phyloP scores from a whole-genome alignment of 1,284 basidiomycete species.

The Wolfiporia cocos region DNA sequence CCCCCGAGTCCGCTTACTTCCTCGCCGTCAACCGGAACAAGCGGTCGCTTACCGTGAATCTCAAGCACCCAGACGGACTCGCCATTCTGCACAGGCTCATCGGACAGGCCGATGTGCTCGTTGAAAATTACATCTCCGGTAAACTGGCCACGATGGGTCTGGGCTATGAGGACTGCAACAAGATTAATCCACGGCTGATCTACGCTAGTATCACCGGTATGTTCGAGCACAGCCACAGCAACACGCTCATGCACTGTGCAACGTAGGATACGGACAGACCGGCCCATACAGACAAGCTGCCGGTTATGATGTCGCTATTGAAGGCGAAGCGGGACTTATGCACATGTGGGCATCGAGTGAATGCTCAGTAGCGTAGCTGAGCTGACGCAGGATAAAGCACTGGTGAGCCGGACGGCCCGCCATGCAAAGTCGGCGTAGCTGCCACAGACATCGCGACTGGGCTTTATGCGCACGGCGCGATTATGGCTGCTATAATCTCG shows the following conservation, averaged over 20 bases:
- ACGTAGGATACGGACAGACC: slow-evolving; percentile 84
- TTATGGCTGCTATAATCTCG: slow-evolving; percentile 86
- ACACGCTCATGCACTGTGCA: background rate
- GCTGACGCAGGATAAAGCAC: slow-evolving; percentile 44
- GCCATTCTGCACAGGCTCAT: slow-evolving; percentile 75
- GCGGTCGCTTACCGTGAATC: slow-evolving; percentile 82
- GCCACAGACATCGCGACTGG: slow-evolving; percentile 90
- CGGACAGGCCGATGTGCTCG: slow-evolving; percentile 75
- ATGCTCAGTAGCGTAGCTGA: slow-evolving; percentile 1
- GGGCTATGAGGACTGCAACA: slow-evolving; percentile 78
- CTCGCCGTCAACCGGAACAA: slow-evolving; percentile 88
- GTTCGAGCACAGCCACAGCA: slow-evolving; percentile 1
- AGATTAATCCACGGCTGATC: slow-evolving; percentile 78
- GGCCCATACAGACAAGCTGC: slow-evolving; percentile 82
- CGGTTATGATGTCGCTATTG: slow-evolving; percentile 89
- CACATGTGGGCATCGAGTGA: slow-evolving; percentile 61
- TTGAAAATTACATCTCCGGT: slow-evolving; percentile 83
- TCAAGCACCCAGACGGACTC: slow-evolving; percentile 78
- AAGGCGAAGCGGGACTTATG: slow-evolving; percentile 91
- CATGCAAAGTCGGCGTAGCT: slow-evolving; percentile 89
- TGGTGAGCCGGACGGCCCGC: slow-evolving; percentile 83
- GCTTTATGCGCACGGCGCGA: slow-evolving; percentile 89
- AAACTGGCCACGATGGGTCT: slow-evolving; percentile 84
- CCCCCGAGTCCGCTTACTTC: slow-evolving; percentile 93
- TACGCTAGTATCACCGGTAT: slow-evolving; percentile 88